Evolutionary conservation across 1,284 basidiomycete species (phyloP).

Genomic region (Leccinum ambiguum): DNA sequence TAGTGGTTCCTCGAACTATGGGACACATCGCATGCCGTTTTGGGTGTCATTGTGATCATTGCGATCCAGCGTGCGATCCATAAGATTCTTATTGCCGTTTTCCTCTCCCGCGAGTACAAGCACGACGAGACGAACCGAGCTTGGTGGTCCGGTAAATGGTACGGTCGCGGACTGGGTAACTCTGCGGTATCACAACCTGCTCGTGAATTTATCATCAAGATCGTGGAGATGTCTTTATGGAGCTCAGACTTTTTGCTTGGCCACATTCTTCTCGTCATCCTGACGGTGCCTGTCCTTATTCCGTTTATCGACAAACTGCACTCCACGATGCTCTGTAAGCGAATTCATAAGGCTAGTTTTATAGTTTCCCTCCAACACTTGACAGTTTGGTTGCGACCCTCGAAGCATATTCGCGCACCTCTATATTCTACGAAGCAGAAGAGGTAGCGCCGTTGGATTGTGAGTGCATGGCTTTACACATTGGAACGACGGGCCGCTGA

Average conservation of each 20-base stretch:
- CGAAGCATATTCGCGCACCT: constrained; percentile 93
- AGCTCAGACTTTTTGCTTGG: constrained; percentile 86
- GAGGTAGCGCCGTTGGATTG: constrained; percentile 88
- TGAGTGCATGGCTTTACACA: constrained; percentile 38
- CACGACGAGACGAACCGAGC: constrained; percentile 96
- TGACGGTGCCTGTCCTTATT: constrained; percentile 83
- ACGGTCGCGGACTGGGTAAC: constrained; percentile 84
- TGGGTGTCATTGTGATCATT: constrained; percentile 84
- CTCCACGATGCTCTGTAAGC: constrained; percentile 85
- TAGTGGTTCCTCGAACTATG: constrained; percentile 97
- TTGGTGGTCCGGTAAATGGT: constrained; percentile 99
- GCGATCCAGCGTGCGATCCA: constrained; percentile 89
- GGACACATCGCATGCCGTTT: constrained; percentile 92
- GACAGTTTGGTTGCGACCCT: constrained; percentile 84
- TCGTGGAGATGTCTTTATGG: constrained; percentile 95
- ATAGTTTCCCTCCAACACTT: constrained; percentile 8
- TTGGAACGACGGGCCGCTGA: constrained; percentile 11
- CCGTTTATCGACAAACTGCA: constrained; percentile 88
- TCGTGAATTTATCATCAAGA: constrained; percentile 95
- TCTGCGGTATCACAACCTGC: constrained; percentile 93
- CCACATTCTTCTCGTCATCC: constrained; percentile 82
- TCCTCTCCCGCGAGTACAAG: constrained; percentile 94
- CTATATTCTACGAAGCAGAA: constrained; percentile 95
- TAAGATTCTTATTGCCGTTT: constrained; percentile 91
- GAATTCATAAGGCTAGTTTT: constrained; percentile 30